Evolutionary conservation across 2,329 filamentous ascomycete species (phyloP), one percentile per base, ranked within the genome.

Genomic region (Diaporthe sp.): DNA sequence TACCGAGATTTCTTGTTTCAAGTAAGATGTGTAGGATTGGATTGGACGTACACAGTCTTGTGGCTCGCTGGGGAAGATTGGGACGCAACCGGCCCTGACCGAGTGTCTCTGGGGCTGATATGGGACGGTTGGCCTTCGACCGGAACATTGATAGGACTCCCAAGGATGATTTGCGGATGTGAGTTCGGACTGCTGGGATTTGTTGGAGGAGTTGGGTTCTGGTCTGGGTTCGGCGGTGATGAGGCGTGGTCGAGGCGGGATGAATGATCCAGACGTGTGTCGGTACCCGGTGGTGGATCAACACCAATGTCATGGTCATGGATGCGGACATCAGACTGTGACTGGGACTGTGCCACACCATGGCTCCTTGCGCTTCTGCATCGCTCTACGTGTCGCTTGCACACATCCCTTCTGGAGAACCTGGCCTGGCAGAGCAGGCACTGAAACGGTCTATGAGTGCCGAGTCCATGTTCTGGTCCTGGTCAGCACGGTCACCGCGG

Each of bases 371-470:
- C 39, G 39, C 42, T 74, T 10, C 76, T 75, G 44, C 75, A 79
- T 63, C 76, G 76, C 51, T 75, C 75, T 13, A 65, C 55, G 20
- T 79, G 78, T 1, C 78, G 70, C 49, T 80, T 80, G 57, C 76
- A 80, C 17, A 79, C 76, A 39, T 79, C 78, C 34, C 78, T 74
- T 25, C 76, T 74, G 1, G 78, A 78, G 49, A 80, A 79, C 8
- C 77, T 49, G 10, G 76, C 73, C 31, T 77, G 77, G 39, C 79
- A 80, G 25, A 65, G 72, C 25, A 75, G 55, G 25, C 79, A 80
- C 49, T 73, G 76, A 28, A 78, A 80, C 2, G 79, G 79, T 4
- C 75, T 73, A n/a, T 72, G 77, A n/a, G 67, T 76, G 17, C 76
- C 75, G 28, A 73, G 76, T 2, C 76, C 79, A 47, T 80, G 79